These are phyloP conservation scores for Colletotrichum shisoi DNA, from an alignment of 2,329 filamentous ascomycete genomes.

Conservation along the genomic window DNA sequence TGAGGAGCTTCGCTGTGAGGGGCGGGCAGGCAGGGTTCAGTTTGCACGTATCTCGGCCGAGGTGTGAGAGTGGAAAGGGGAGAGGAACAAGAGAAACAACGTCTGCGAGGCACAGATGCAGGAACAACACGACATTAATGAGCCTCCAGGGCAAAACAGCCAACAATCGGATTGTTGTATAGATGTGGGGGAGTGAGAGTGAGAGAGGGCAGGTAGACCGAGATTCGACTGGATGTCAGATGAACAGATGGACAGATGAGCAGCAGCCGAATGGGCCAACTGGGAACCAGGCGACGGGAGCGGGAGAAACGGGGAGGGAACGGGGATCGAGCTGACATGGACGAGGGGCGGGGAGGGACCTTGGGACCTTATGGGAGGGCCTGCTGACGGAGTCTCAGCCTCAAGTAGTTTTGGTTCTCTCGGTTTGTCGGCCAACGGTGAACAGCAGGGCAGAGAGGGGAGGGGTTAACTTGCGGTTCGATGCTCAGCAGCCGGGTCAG, in stretches of 20 bases:
- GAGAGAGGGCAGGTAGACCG: constrained; percentile 24
- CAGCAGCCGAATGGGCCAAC: constrained; percentile 37
- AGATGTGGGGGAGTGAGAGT: constrained; percentile 30
- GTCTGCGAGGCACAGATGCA: constrained; percentile 44
- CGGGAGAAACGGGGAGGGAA: constrained; percentile 22
- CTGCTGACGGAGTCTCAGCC: constrained; percentile 56
- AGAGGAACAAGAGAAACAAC: constrained; percentile 34
- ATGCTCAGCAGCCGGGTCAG: constrained; percentile 5
- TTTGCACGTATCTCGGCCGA: not conserved
- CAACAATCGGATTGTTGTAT: constrained; percentile 29
- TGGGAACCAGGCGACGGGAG: constrained; percentile 26
- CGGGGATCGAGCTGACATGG: constrained; percentile 17
- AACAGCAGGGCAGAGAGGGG: constrained; percentile 22
- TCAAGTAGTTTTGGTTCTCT: constrained; percentile 41
- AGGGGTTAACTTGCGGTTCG: not conserved
- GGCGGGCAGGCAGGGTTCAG: constrained; percentile 6
- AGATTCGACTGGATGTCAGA: constrained; percentile 34
- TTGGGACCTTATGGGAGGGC: constrained; percentile 42
- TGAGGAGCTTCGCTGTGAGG: constrained; percentile 18
- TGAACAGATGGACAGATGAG: constrained; percentile 44
- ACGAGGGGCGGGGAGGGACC: constrained; percentile 31
- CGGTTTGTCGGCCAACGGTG: constrained; percentile 20
- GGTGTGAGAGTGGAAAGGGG: constrained; percentile 24
- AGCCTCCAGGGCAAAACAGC: constrained; percentile 32
- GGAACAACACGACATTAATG: constrained; percentile 41